phyloP scores from a whole-genome alignment of 345 rosid genomes.

The Pugionium cornutum region DNA sequence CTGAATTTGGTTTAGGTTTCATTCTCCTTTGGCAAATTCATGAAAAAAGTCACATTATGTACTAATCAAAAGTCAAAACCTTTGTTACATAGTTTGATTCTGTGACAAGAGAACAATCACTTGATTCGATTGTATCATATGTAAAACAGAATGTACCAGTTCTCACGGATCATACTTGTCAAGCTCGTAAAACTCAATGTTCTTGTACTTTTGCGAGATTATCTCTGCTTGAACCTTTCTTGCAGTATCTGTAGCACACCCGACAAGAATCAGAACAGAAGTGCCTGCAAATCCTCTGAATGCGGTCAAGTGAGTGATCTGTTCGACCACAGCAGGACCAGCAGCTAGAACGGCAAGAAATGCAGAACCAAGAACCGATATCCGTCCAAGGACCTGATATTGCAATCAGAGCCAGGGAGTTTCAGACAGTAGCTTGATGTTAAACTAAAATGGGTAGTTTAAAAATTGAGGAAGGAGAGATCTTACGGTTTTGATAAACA shows the following conservation, averaged over 20 bases:
- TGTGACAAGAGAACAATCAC: slow-evolving; percentile 9
- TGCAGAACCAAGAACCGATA: slow-evolving; percentile 87
- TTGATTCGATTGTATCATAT: neutral
- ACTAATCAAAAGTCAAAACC: slow-evolving; percentile 27
- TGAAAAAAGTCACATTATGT: slow-evolving; percentile 22
- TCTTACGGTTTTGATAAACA: slow-evolving; percentile 79
- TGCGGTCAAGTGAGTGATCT: slow-evolving; percentile 88
- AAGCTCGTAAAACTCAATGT: slow-evolving; percentile 83
- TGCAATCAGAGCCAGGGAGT: slow-evolving; percentile 3
- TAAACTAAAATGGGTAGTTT: slow-evolving; percentile 5
- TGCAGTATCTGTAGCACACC: slow-evolving; percentile 98
- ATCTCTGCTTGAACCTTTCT: slow-evolving; percentile 97
- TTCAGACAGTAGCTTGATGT: neutral
- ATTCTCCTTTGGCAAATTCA: neutral
- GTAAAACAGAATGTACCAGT: neutral
- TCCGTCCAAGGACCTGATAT: slow-evolving; percentile 82
- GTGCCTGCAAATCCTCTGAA: slow-evolving; percentile 98
- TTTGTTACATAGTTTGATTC: slow-evolving; percentile 5
- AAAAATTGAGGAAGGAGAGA: neutral
- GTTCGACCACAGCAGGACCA: slow-evolving; percentile 93
- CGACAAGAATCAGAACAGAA: slow-evolving; percentile 95
- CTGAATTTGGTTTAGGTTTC: neutral
- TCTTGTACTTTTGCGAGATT: slow-evolving; percentile 92
- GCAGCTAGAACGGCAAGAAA: slow-evolving; percentile 92
- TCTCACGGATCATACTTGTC: slow-evolving; percentile 50